A percentile compares a stretch with the other conserved stretches of the same genome.
phyloP scores from a whole-genome alignment of 306 rosid species.

The Quercus aquifolioides region DNA sequence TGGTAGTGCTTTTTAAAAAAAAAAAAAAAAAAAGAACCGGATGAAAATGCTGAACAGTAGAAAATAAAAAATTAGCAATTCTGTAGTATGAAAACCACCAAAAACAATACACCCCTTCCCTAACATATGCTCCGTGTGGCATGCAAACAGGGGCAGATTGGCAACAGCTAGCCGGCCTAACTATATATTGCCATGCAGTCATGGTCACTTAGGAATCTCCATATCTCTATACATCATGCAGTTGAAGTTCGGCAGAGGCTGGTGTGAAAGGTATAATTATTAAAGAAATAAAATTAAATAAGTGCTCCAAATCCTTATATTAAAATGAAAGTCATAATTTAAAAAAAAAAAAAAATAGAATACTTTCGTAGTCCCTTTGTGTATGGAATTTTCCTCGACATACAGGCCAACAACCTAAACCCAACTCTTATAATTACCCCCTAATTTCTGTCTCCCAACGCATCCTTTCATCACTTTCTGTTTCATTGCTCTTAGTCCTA shows the following conservation, averaged over 20 bases:
- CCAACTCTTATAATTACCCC: slow-evolving; percentile 37
- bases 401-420: slow-evolving; percentile 42
- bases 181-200: not conserved
- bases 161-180: not conserved
- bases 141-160: not conserved
- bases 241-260: not conserved
- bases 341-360: not conserved
- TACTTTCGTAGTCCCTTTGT: not conserved
- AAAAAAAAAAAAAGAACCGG: too few species aligned
- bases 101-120: too few species aligned
- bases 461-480: not conserved
- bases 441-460: not conserved
- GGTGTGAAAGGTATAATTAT: slow-evolving; percentile 22
- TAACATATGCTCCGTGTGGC: not conserved
- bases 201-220: not conserved
- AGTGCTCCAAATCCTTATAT: too few species aligned
- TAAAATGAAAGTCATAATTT: not conserved
- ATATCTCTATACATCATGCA: not conserved
- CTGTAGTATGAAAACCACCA: too few species aligned
- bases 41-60: too few species aligned
- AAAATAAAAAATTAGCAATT: too few species aligned
- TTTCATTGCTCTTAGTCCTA: not conserved
- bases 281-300: too few species aligned
- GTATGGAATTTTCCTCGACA: slow-evolving; percentile 43
- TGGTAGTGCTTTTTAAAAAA: too few species aligned